Base-by-base conservation (phyloP, 352 stramenopile genomes). In the Phytophthora aleatoria region DNA sequence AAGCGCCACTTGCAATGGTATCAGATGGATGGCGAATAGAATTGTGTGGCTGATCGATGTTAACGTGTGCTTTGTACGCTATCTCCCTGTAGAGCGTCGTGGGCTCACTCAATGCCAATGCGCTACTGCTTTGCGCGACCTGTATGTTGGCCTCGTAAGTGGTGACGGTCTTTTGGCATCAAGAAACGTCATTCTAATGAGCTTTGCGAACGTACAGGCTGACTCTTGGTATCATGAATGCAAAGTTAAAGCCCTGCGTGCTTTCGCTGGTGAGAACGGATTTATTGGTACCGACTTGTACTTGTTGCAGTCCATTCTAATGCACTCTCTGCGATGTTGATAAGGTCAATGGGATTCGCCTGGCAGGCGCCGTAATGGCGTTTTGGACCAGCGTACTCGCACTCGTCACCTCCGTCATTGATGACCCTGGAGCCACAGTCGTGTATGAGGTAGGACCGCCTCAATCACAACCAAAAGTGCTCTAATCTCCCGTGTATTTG, bases 1-100 rank as follows among this genome's bases (percentile, higher is more conserved):
- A 77, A 30, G 65, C 67, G 4, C 79, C 79, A 28, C 59, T 92
- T 10, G 81, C 77, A 35, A 60, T 90, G 71, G 81, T 89, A 69
- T 31, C 30, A 41, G 5, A n/a, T 52, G 33, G 36, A 48, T 49
- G 24, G 10, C 13, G 20, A 30, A 42, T 52, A 42, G 42, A 52
- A 48, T 45, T 39, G 26, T 38, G 8, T 33, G 35, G 24, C 2
- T 33, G 43, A 26, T 41, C 38, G 13, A 27, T 55, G 12, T 43
- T 69, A 66, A 62, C 35, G 5, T 56, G 38, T 43, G 43, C 20
- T 41, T 2, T 52, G 15, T n/a, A 2, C 31, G 15, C 8, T 8
- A 57, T 60, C 20, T 2, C 24, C 41, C 31, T 56, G 35, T 11
- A 85, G 77, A 63, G 65, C 12, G 66, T 76, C 35, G 57, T 86